These are phyloP conservation scores for Leishmania martiniquensis DNA, from an alignment of 208 protist genomes.

Conservation along the genomic window DNA sequence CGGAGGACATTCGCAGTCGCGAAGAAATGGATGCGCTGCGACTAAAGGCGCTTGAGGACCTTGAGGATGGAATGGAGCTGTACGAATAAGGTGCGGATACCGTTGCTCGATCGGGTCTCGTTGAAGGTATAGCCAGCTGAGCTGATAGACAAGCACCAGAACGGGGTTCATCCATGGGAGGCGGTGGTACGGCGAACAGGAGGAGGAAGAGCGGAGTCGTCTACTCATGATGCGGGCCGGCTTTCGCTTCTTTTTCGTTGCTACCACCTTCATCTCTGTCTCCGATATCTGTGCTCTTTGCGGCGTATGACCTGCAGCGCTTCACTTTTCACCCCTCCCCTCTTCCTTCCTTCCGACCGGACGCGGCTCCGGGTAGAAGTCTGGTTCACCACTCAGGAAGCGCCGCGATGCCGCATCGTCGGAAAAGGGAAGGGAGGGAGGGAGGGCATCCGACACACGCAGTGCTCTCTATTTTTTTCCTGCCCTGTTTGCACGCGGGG, in stretches of 20 bases:
- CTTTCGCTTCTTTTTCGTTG: background rate
- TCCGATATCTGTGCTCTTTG: background rate
- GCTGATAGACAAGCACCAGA: background rate
- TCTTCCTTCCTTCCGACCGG: background rate
- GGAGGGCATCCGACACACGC: too few relatives aligned
- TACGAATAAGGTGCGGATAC: constrained; percentile 26
- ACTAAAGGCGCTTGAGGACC: constrained; percentile 70
- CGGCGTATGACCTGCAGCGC: too few relatives aligned
- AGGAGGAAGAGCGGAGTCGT: background rate
- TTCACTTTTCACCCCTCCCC: too few relatives aligned
- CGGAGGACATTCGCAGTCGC: constrained; percentile 30
- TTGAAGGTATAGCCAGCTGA: background rate
- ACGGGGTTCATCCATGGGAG: background rate
- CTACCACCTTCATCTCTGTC: background rate
- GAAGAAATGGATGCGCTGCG: constrained; percentile 57
- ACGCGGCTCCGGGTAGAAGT: background rate
- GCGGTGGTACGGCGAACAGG: background rate
- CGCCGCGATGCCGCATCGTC: background rate
- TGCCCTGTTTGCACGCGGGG: background rate
- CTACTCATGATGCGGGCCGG: too few relatives aligned
- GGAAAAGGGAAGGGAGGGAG: too few relatives aligned
- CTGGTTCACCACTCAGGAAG: too few relatives aligned
- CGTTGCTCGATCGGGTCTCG: background rate
- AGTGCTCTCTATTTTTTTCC: background rate
- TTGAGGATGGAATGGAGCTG: constrained; percentile 81